Evolutionary conservation across 345 rosid genomes (phyloP).

Genomic region (Corymbia maculata): DNA sequence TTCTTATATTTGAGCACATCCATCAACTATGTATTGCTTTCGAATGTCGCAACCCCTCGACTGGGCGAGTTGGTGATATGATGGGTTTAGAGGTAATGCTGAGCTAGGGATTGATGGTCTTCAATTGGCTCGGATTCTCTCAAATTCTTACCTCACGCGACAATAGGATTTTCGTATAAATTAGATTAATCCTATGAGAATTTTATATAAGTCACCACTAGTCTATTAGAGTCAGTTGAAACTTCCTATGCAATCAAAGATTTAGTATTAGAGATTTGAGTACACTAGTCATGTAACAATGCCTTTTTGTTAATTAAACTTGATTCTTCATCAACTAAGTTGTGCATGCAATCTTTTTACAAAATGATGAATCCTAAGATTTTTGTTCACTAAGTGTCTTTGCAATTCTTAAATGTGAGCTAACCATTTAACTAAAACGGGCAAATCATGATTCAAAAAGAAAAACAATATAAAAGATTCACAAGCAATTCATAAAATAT

Average conservation of each 20-base stretch:
- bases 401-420: too few species aligned
- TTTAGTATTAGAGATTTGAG: too few species aligned
- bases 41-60: too few species aligned
- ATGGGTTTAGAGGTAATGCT: background rate
- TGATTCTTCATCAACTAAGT: background rate
- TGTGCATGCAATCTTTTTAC: background rate
- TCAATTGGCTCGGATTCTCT: background rate
- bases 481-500: background rate
- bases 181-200: background rate
- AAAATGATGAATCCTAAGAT: background rate
- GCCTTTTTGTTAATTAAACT: background rate
- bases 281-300: too few species aligned
- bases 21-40: too few species aligned
- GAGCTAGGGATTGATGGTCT: rapidly evolving
- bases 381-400: too few species aligned
- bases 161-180: background rate
- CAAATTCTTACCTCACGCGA: background rate
- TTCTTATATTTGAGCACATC: background rate
- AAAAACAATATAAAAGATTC: background rate
- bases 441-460: too few species aligned
- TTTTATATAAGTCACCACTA: too few species aligned
- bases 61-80: too few species aligned
- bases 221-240: background rate
- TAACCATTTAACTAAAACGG: too few species aligned
- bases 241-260: too few species aligned